Evolutionary conservation across 192 early-diverging fungal species (phyloP), one percentile per base, ranked within the genome.

Genomic region (Pilobolus umbonatus): DNA sequence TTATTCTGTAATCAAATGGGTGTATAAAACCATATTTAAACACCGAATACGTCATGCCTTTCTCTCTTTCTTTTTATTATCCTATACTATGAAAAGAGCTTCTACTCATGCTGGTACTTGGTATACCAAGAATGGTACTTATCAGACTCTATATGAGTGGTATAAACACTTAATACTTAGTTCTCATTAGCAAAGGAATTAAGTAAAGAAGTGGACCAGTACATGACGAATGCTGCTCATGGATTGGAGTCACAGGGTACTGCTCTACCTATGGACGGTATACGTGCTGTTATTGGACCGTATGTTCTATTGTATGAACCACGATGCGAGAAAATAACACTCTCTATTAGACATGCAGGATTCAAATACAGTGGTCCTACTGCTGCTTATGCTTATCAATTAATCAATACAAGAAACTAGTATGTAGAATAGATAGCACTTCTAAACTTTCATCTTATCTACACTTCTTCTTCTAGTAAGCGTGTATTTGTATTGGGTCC

Each of bases 401-500:
- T 81, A 49, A 75, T 95, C 31, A 79, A 89, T 47, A 55, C 71
- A 3, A 61, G 69, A 12, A 35, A 44, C 29, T 74, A 85, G 84
- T 85, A 80, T 61, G 75, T 43, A 55, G 32, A 17, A 36, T 51
- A 30, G 17, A 31, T 6, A 42, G 24, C 21, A 14, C 29, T 14
- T 15, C 19, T 14, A 26, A 24, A 19, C 39, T 22, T 54, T 38
- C 15, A 4, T 12, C 4, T 12, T 4, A 42, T 42, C 39, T 15
- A 17, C 12, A 45, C 39, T 12, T 29, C 10, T 11, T 42, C 43
- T 51, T 58, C 21, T 48, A 84, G 84, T 34, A 71, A 88, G 60
- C 86, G 91, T 5, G 86, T 98, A 6, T 96, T 97, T 68, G 76
- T 98, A 5, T 80, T 96, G 4, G 96, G 95, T 1, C 96, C 96